Evolutionary conservation across 345 rosid species (phyloP), one percentile per base, ranked within the genome.

Genomic region (Isatis tinctoria): DNA sequence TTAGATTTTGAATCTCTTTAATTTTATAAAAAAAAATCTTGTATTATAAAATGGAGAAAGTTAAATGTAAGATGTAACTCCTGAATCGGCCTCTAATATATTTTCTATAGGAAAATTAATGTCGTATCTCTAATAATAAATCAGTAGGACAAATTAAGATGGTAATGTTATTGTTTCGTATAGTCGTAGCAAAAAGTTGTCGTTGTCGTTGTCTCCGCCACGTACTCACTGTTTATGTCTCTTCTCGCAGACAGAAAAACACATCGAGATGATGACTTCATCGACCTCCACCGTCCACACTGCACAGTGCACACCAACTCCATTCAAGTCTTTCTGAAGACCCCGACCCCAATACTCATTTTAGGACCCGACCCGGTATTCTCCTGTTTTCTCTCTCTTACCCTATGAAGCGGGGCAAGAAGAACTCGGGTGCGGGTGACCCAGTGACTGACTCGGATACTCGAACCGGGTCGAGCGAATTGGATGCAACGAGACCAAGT

Each of bases 371-470:
- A 73, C 58, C 71, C 70, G 70, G 11, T 18, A 28, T 13, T 7
- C 6, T 62, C 67, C 12, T n/a, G n/a, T 52, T 11, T 39, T 33
- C 40, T 47, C 48, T 24, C 32, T n/a, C 24, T 44, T 27, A 10
- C 62, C 4, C 30, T 6, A 83, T 81, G 85, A 83, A 74, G 78
- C 78, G 87, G 36, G 60, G 75, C 51, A 79, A 70, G 57, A 81
- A 70, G 64, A 72, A 36, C 49, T 60, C 65, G 61, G 65, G 69
- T 36, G 45, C 28, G 18, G 52, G 64, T 27, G 81, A 81, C 22
- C 65, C 51, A 6, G 40, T 67, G 3, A 47, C 26, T 57, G 65
- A 14, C 37, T 27, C 66, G 54, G 82, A 81, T 65, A 41, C 39
- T 30, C 61, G 37, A 60, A 47, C 27, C 37, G 2, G 58, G 27